phyloP scores from a whole-genome alignment of 2,329 filamentous ascomycete species.

The Fusarium sp. region DNA sequence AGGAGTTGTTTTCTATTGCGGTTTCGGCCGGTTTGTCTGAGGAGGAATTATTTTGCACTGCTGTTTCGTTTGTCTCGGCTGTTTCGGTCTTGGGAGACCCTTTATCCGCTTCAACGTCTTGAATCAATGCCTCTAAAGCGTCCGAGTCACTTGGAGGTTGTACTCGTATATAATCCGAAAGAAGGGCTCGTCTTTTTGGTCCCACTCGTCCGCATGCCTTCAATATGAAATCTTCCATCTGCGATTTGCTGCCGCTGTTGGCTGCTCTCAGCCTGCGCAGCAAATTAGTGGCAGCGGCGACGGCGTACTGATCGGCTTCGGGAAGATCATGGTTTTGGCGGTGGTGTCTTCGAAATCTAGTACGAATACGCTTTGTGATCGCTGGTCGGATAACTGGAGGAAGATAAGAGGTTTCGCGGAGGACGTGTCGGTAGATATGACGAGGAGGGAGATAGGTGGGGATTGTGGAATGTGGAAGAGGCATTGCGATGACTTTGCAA shows the following conservation, averaged over 20 bases:
- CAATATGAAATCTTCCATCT: constrained; percentile 61
- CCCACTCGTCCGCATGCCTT: constrained; percentile 66
- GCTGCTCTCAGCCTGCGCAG: constrained; percentile 64
- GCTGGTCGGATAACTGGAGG: constrained; percentile 61
- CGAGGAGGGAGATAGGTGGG: constrained; percentile 42
- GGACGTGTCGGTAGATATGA: constrained; percentile 67
- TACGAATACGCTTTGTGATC: constrained; percentile 56
- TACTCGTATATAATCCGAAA: constrained; percentile 52
- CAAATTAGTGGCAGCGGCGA: constrained; percentile 53
- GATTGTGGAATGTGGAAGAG: constrained; percentile 42
- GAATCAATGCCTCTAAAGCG: constrained; percentile 52
- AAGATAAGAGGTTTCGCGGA: constrained; percentile 71
- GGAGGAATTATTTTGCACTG: background rate
- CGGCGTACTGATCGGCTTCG: constrained; percentile 49
- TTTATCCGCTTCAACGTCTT: constrained; percentile 1
- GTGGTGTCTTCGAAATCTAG: constrained; percentile 60
- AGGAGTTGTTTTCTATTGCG: background rate
- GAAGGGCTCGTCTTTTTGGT: constrained; percentile 60
- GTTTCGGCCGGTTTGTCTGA: background rate
- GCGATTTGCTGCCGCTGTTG: constrained; percentile 59
- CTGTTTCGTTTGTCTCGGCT: background rate
- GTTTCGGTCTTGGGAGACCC: background rate
- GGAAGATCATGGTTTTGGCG: constrained; percentile 48
- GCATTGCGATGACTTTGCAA: constrained; percentile 39
- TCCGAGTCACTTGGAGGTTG: constrained; percentile 54